Evolutionary conservation across 352 stramenopile species (phyloP).

Genomic region (Peronosclerospora sorghi): DNA sequence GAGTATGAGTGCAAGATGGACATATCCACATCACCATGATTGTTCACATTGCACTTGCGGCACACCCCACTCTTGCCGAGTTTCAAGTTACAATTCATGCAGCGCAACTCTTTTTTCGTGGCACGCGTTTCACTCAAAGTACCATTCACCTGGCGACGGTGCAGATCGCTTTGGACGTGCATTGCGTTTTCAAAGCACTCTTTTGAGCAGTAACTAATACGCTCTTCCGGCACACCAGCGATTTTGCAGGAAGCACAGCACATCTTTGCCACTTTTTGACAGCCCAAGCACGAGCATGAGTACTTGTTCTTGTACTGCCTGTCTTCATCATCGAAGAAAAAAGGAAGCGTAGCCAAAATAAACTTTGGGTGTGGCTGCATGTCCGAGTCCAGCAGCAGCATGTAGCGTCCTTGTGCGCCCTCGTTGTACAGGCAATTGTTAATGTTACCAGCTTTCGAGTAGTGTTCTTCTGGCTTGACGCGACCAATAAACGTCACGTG

Average conservation of each 20-base stretch:
- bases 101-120: slow-evolving; percentile 67
- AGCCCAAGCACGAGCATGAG: slow-evolving; percentile 57
- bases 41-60: slow-evolving; percentile 64
- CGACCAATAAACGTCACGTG: slow-evolving; percentile 72
- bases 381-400: slow-evolving; percentile 72
- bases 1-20: slow-evolving; percentile 67
- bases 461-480: slow-evolving; percentile 65
- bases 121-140: slow-evolving; percentile 59
- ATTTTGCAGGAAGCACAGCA: slow-evolving; percentile 82
- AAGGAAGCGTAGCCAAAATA: slow-evolving; percentile 62
- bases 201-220: slow-evolving; percentile 82
- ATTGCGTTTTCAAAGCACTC: slow-evolving; percentile 79
- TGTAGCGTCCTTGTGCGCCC: slow-evolving; percentile 65
- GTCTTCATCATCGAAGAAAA: slow-evolving; percentile 83
- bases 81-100: slow-evolving; percentile 62
- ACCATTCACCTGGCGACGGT: slow-evolving; percentile 75
- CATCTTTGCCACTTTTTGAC: slow-evolving; percentile 74
- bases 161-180: slow-evolving; percentile 65
- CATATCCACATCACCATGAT: slow-evolving; percentile 37
- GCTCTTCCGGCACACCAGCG: slow-evolving; percentile 67
- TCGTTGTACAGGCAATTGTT: slow-evolving; percentile 87
- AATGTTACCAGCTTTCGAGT: slow-evolving; percentile 84
- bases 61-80: slow-evolving; percentile 64
- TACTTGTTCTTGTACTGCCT: slow-evolving; percentile 73
- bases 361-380: slow-evolving; percentile 85